Evolutionary conservation across 2,329 filamentous ascomycete species (phyloP), one percentile per base, ranked within the genome.

Genomic region (Nemania serpens): DNA sequence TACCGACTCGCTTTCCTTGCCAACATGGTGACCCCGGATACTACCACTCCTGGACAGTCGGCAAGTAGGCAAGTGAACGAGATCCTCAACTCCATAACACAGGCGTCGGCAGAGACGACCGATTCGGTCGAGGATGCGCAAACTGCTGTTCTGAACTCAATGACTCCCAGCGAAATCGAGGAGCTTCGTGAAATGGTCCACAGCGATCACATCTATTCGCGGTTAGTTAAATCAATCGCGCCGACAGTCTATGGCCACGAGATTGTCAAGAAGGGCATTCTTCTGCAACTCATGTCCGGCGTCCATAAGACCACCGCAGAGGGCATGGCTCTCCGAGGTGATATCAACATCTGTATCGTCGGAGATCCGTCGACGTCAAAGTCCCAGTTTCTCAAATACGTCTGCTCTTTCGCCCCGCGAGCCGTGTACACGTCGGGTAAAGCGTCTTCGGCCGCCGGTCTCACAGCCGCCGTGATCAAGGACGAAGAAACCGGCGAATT

Each of bases 401-500:
- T 99, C 66, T 97, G 93, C 81, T 95, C 91, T 25, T 93, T 99
- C 74, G 88, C 97, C n/a, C 95, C 95, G 22, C 90, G 95, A 42
- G 93, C 95, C 15, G 93, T 99, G 47, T 99, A 99, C 77, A 99
- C 95, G 22, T 97, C 93, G 59, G 95, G 95, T 60, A 99, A 99
- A 76, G 95, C 95, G 2, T 98, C 94, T 3, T 98, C 94, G 0
- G 95, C 95, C 10, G 95, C 95, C 55, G 95, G 95, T 91, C 85
- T 99, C 61, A 99, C 95, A 3, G 95, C 95, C 3, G 94, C 95
- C 0, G 95, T 99, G 0, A 89, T 98, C 64, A 99, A 98, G 75
- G 95, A 99, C 71, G 93, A 98, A 73, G 95, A 99, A 78, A 99
- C 95, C 18, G 95, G 95, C 66, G 95, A 99, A 74, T 97, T 97